phyloP scores from a whole-genome alignment of 192 early-diverging fungal genomes.

The Phlyctochytrium planicorne region DNA sequence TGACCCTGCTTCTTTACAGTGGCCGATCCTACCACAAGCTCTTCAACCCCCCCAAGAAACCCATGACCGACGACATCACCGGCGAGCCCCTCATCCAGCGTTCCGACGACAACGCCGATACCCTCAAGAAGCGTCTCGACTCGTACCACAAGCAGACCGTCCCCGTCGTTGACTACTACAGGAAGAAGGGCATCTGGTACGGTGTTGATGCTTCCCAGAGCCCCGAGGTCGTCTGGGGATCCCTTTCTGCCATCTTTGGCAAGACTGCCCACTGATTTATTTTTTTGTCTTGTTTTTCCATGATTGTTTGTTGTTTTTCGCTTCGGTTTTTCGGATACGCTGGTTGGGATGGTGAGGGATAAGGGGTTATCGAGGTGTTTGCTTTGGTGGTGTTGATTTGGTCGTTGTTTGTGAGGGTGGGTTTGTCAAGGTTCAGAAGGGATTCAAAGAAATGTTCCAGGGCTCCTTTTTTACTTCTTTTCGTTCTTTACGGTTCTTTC shows the following conservation, averaged over 20 bases:
- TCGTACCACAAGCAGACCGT: constrained; percentile 64
- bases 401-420: too few relatives aligned
- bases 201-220: constrained; percentile 90
- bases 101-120: constrained; percentile 94
- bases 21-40: constrained; percentile 96
- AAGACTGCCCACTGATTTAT: constrained; percentile 35
- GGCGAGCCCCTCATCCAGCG: constrained; percentile 97
- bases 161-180: constrained; percentile 81
- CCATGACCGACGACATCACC: constrained; percentile 91
- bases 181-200: constrained; percentile 87
- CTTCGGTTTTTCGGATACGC: too few relatives aligned
- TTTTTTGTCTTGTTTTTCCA: too few relatives aligned
- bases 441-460: too few relatives aligned
- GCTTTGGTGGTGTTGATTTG: too few relatives aligned
- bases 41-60: constrained; percentile 92
- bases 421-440: too few relatives aligned
- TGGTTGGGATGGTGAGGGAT: too few relatives aligned
- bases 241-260: constrained; percentile 85
- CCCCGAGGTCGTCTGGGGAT: constrained; percentile 86
- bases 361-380: too few relatives aligned
- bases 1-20: constrained; percentile 22
- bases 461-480: too few relatives aligned
- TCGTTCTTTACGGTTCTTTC: too few relatives aligned
- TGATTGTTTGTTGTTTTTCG: too few relatives aligned
- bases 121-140: constrained; percentile 87